Evolutionary conservation across 2,329 filamentous ascomycete genomes (phyloP).

Genomic region (Sordariomycetes sp.): DNA sequence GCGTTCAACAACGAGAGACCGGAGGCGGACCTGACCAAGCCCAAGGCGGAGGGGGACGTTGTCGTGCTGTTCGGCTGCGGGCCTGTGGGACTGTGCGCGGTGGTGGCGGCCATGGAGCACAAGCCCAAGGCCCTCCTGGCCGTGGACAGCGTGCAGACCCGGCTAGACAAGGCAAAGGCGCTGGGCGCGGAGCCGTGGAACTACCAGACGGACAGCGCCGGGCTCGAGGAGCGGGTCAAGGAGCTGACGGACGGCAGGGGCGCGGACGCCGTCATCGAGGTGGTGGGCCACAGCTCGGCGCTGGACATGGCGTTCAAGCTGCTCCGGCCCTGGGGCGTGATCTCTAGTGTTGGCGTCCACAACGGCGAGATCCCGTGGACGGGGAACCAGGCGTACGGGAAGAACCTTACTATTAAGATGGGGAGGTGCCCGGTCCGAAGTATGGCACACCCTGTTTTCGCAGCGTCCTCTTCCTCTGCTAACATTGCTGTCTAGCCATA

Average conservation of each 20-base stretch:
- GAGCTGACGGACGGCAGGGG: constrained; percentile 66
- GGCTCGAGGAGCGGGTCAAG: constrained; percentile 53
- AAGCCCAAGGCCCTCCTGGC: constrained; percentile 62
- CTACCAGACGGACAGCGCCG: constrained; percentile 45
- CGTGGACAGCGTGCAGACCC: constrained; percentile 60
- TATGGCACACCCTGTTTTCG: constrained; percentile 29
- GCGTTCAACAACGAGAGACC: not conserved
- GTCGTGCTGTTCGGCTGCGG: not conserved
- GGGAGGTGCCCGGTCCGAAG: constrained; percentile 29
- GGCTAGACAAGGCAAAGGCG: constrained; percentile 57
- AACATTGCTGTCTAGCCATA: constrained; percentile 26
- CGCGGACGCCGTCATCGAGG: constrained; percentile 69
- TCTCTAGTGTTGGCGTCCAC: constrained; percentile 62
- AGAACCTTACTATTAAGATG: constrained; percentile 41
- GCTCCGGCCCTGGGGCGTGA: constrained; percentile 55
- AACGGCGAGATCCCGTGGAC: constrained; percentile 56
- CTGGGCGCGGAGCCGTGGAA: constrained; percentile 73
- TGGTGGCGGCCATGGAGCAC: constrained; percentile 61
- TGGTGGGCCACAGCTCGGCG: constrained; percentile 56
- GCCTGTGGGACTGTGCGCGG: constrained; percentile 32
- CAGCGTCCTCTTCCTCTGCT: constrained; percentile 15
- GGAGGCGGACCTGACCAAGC: not conserved
- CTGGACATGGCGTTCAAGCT: constrained; percentile 56
- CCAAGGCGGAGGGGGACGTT: not conserved
- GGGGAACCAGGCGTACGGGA: constrained; percentile 48